Percentiles rank a stretch among this genome's conserved stretches.
Evolutionary conservation across 2,329 filamentous ascomycete genomes (phyloP).

Genomic region (Torrubiella hemipterigena): DNA sequence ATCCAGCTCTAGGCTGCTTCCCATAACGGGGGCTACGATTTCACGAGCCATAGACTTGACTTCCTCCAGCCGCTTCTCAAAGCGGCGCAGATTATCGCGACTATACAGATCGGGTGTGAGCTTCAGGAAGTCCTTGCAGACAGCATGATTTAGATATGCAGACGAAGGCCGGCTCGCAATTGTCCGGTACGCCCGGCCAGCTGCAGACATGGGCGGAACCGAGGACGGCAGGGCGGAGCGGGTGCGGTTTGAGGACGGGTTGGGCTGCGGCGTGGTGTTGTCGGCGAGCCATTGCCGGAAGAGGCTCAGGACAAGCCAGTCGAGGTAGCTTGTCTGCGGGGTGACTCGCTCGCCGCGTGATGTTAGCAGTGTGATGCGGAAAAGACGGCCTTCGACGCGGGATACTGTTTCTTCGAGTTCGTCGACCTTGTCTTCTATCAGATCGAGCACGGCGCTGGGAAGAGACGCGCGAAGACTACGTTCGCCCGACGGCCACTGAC

Average conservation of each 20-base stretch:
- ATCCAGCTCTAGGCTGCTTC: constrained; percentile 74
- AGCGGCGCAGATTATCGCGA: constrained; percentile 72
- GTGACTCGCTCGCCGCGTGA: constrained; percentile 71
- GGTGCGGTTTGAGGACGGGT: constrained; percentile 13
- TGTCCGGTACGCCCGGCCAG: constrained; percentile 66
- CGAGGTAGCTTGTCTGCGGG: constrained; percentile 68
- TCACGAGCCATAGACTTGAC: constrained; percentile 75
- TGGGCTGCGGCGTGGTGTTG: constrained; percentile 62
- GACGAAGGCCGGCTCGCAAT: constrained; percentile 47
- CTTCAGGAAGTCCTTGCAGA: constrained; percentile 84
- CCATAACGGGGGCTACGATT: constrained; percentile 73
- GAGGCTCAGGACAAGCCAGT: constrained; percentile 78
- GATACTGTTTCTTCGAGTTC: constrained; percentile 76
- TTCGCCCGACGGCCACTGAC: constrained; percentile 79
- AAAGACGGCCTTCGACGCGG: constrained; percentile 69
- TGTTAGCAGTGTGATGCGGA: constrained; percentile 68
- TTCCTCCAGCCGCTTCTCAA: constrained; percentile 81
- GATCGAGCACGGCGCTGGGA: constrained; percentile 65
- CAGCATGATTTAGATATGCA: constrained; percentile 72
- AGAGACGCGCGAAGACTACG: constrained; percentile 64
- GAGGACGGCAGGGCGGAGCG: constrained; percentile 22
- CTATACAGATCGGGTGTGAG: constrained; percentile 71
- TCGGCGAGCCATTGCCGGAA: constrained; percentile 93
- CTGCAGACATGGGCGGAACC: constrained; percentile 38
- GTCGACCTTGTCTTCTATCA: constrained; percentile 92